Conservation (phyloP, 1,284 basidiomycete species). For the Puccinia triticina region DNA sequence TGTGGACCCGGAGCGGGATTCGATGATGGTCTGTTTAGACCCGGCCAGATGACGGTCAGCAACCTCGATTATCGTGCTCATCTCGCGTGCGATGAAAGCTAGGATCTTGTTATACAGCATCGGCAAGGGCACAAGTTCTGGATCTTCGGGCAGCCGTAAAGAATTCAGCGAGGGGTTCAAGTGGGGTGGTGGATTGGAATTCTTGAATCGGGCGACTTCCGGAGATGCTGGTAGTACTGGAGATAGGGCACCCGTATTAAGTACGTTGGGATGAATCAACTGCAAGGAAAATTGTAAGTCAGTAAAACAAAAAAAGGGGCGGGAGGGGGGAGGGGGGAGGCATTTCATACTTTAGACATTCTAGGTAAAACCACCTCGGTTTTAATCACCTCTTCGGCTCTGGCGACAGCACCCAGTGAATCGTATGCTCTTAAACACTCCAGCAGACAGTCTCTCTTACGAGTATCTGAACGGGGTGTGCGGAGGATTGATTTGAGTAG, state of each 20-base stretch:
- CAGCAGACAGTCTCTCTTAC: conserved; percentile 26
- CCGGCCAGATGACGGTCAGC: conserved; percentile 46
- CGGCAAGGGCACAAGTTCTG: conserved; percentile 31
- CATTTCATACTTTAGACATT: conserved; percentile 36
- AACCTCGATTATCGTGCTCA: conserved; percentile 30
- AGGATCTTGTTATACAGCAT: conserved; percentile 48
- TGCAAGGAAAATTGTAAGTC: not conserved
- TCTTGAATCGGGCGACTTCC: not conserved
- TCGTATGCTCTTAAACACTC: conserved; percentile 50
- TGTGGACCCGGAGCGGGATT: not conserved
- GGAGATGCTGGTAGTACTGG: conserved; percentile 45
- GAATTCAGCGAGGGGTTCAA: not conserved
- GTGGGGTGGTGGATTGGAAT: not conserved
- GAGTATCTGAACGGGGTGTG: conserved; percentile 29
- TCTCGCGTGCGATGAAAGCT: conserved; percentile 48
- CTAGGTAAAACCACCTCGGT: conserved; percentile 46
- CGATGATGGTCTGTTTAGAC: conserved; percentile 17
- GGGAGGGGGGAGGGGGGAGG: not conserved
- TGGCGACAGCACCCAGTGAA: conserved; percentile 27
- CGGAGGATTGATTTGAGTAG: conserved; percentile 28
- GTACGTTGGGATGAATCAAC: conserved; percentile 43
- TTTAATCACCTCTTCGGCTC: conserved; percentile 49
- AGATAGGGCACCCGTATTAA: conserved; percentile 30
- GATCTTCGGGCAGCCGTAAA: conserved; percentile 43
- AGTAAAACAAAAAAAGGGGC: not conserved